Base-by-base conservation (phyloP, 1,284 basidiomycete genomes). In the Ustilago vetiveriae region DNA sequence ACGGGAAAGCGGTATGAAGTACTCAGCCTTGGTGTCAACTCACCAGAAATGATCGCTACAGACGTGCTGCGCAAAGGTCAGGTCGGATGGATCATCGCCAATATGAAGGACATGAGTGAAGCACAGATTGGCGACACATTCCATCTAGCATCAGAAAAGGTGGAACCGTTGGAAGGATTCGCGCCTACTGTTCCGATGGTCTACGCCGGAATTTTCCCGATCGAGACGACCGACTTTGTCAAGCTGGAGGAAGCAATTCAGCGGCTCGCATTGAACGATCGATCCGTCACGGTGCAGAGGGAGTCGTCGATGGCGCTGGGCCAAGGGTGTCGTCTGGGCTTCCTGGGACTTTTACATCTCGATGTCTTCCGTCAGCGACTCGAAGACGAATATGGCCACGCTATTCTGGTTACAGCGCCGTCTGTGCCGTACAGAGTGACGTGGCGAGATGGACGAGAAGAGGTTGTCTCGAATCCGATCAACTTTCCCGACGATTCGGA, bases 81-180 rank as follows among this genome's bases (percentile, higher is more conserved):
- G 84, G 94, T 97, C 16, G 94, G 94, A 19, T 79, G 77, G 78
- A 60, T 79, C 39, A 73, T 78, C 2, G 97, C 94, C 83, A 97
- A 93, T 78, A 98, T 98, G 95, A 98, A 98, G 82, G 91, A 98
- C 76, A 92, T 92, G 14, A 88, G 89, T n/a, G 95, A 98, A 85
- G 94, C 94, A 22, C 89, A 90, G 78, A 89, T 97, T 53, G 96
- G 96, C 30, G 96, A 99, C 81, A 98, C 96, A 0, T 86, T 98
- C 54, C 87, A 94, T 82, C 88, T 87, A 24, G 86, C 88, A 3
- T 89, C 90, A n/a, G 86, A 88, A 53, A 84, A 85, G 8, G 91
- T 95, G 4, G 88, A 92, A 44, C 88, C 94, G 0, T 87, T 98
- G 83, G 90, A 92, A n/a, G 92, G 91, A 0, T 97, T 97, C 84